phyloP scores from a whole-genome alignment of 805 yeast species.

The Cyberlindnera mississippiensis region DNA sequence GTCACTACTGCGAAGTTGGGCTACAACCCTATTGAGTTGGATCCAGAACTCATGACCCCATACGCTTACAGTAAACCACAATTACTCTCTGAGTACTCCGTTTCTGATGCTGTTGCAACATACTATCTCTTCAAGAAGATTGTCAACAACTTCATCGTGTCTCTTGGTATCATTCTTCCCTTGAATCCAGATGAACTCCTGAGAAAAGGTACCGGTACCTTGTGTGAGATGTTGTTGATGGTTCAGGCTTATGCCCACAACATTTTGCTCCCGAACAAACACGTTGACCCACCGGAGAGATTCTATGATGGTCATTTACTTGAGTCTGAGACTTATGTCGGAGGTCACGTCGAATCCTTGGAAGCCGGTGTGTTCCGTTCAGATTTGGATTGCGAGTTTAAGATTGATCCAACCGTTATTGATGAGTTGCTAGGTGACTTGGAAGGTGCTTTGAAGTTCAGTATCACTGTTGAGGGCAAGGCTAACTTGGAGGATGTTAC shows the following conservation, averaged over 20 bases:
- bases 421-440: constrained; percentile 75
- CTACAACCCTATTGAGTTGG: constrained; percentile 92
- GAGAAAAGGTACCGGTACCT: constrained; percentile 96
- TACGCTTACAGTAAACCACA: constrained; percentile 95
- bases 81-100: constrained; percentile 90
- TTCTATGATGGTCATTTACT: constrained; percentile 91
- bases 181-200: constrained; percentile 94
- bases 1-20: constrained; percentile 95
- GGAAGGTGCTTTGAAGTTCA: constrained; percentile 73
- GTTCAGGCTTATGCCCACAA: constrained; percentile 84
- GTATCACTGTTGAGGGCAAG: constrained; percentile 77
- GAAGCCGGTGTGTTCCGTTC: constrained; percentile 98
- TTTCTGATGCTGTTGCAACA: constrained; percentile 99
- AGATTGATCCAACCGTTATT: constrained; percentile 74
- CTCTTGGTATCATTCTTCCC: constrained; percentile 93
- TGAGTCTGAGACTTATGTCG: constrained; percentile 96
- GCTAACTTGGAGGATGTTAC: constrained; percentile 70
- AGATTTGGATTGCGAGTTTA: constrained; percentile 73
- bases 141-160: constrained; percentile 94
- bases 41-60: constrained; percentile 97
- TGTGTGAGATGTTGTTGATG: constrained; percentile 96
- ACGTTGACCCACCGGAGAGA: constrained; percentile 89
- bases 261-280: constrained; percentile 88
- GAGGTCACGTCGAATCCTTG: constrained; percentile 96
- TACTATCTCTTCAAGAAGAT: constrained; percentile 93